Evolutionary conservation across 177 flowering plant genomes (phyloP).

Genomic region (Vitis hybrid): DNA sequence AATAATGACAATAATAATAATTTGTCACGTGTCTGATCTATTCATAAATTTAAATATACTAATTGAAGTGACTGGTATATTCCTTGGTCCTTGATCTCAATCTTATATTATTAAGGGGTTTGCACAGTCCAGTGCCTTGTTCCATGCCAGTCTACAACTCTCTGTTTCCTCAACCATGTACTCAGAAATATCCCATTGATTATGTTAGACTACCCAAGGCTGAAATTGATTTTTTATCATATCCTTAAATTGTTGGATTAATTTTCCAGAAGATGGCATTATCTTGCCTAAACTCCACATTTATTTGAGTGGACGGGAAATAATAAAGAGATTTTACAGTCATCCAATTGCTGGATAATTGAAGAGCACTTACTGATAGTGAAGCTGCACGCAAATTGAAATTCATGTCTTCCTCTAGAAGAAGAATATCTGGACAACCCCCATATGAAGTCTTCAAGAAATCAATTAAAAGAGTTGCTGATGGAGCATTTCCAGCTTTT

Average conservation of each 20-base stretch:
- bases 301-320: background rate
- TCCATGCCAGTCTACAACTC: background rate
- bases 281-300: too few species aligned
- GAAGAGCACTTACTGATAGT: conserved; percentile 53
- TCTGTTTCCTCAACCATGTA: too few species aligned
- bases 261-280: too few species aligned
- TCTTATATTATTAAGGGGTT: background rate
- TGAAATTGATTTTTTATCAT: too few species aligned
- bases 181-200: too few species aligned
- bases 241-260: too few species aligned
- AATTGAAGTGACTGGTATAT: background rate
- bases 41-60: background rate
- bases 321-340: background rate
- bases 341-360: too few species aligned
- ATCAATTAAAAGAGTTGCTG: conserved; percentile 55
- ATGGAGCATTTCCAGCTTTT: conserved; percentile 71
- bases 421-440: conserved; percentile 48
- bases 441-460: conserved; percentile 56
- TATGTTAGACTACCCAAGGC: too few species aligned
- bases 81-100: background rate
- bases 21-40: too few species aligned
- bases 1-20: too few species aligned
- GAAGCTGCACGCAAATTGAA: conserved; percentile 79
- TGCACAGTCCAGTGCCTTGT: background rate
- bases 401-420: conserved; percentile 89